phyloP scores from a whole-genome alignment of 768 basidiomycete genomes.

The Kwoniella sp. region DNA sequence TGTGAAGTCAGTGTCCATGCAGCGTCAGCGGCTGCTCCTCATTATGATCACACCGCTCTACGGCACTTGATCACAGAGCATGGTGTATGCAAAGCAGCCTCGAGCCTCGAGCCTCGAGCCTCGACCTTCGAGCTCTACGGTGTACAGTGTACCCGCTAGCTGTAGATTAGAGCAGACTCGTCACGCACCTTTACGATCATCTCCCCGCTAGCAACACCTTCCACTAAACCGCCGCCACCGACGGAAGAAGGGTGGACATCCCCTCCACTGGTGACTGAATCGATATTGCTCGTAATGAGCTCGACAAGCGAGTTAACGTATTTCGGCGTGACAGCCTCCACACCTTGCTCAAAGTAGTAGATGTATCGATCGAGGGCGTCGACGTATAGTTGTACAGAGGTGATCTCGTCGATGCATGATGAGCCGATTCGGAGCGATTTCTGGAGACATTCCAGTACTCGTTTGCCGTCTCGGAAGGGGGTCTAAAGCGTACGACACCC shows the following conservation, averaged over 20 bases:
- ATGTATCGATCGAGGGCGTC: conserved; percentile 95
- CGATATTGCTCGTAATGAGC: conserved; percentile 90
- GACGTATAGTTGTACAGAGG: conserved; percentile 92
- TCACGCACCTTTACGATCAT: conserved; percentile 65
- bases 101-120: no score
- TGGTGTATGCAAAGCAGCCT: no score
- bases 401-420: conserved; percentile 93
- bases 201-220: conserved; percentile 87
- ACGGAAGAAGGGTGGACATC: conserved; percentile 70
- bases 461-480: conserved; percentile 78
- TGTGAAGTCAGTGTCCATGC: no score
- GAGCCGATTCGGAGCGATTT: conserved; percentile 95
- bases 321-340: conserved; percentile 90
- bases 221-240: conserved; percentile 72
- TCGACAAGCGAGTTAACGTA: conserved; percentile 96
- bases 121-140: no score
- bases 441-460: conserved; percentile 95
- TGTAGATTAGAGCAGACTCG: no score
- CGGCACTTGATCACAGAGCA: no score
- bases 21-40: no score
- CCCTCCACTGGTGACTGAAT: conserved; percentile 70
- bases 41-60: no score
- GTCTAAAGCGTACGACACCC: conserved; percentile 52
- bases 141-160: no score
- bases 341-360: conserved; percentile 91